Percentiles rank a stretch among this genome's conserved stretches.
phyloP scores from a whole-genome alignment of 2,329 filamentous ascomycete genomes.

The Xylaria digitata region DNA sequence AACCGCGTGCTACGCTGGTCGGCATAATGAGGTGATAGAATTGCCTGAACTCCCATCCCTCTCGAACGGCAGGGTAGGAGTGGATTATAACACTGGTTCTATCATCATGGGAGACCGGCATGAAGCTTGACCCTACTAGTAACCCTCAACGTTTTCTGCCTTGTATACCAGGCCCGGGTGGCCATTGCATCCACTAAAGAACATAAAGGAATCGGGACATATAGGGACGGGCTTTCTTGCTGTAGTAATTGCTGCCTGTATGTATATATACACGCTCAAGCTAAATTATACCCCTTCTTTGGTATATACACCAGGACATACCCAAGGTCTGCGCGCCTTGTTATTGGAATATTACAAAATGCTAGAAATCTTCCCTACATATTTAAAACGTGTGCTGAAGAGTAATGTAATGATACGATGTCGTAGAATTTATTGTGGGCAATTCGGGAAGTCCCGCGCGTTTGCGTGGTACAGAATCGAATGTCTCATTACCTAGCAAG shows the following conservation, averaged over 20 bases:
- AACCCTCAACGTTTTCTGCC: not conserved
- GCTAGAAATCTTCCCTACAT: not conserved
- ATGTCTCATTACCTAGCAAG: not conserved
- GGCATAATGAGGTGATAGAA: not conserved
- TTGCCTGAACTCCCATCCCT: not conserved
- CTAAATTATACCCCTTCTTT: conserved; percentile 36
- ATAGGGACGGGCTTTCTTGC: conserved; percentile 15
- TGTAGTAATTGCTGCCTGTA: conserved; percentile 18
- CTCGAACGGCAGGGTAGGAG: not conserved
- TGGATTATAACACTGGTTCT: not conserved
- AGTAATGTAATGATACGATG: not conserved
- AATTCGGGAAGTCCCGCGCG: not conserved
- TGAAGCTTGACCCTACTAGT: conserved; percentile 10
- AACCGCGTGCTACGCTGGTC: not conserved
- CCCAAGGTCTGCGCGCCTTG: conserved; percentile 1
- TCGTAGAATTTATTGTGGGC: not conserved
- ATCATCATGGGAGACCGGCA: not conserved
- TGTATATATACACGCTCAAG: conserved; percentile 14
- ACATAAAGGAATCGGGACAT: conserved; percentile 22
- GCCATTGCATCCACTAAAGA: not conserved
- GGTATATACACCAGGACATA: conserved; percentile 22
- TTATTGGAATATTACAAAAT: not conserved
- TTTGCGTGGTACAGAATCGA: not conserved
- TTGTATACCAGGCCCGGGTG: not conserved
- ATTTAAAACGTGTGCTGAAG: not conserved